A percentile compares a stretch with the other conserved stretches of the same genome.
Evolutionary conservation across 2,329 filamentous ascomycete species (phyloP).

Genomic region (Xylaria sp.): DNA sequence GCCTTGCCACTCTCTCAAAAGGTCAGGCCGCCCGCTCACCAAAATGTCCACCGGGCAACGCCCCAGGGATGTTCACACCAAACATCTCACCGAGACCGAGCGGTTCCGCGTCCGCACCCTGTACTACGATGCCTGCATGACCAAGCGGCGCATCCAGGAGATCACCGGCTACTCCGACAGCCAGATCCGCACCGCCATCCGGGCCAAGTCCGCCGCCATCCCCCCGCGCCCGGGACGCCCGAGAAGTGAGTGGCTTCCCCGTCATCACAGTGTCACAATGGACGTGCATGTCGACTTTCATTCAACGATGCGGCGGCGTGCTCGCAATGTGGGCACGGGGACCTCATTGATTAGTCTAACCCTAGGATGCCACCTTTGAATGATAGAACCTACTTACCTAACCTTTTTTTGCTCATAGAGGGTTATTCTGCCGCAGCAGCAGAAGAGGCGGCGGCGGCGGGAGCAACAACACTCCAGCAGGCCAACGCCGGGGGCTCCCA

Average conservation of each 20-base stretch:
- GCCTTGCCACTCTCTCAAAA: too few species aligned
- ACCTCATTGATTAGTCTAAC: too few species aligned
- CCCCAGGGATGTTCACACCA: conserved; percentile 34
- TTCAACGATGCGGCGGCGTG: too few species aligned
- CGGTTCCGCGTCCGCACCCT: conserved; percentile 35
- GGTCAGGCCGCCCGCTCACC: background rate
- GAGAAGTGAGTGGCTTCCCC: conserved; percentile 27
- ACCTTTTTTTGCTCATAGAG: background rate
- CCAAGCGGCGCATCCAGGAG: conserved; percentile 30
- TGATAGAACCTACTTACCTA: background rate
- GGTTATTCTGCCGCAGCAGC: background rate
- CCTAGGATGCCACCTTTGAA: too few species aligned
- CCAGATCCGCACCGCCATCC: conserved; percentile 34
- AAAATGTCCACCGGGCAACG: conserved; percentile 14
- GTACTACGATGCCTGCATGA: conserved; percentile 33
- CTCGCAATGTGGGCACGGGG: too few species aligned
- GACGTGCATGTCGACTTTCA: too few species aligned
- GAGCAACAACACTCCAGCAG: conserved; percentile 15
- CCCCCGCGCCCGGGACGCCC: conserved; percentile 30
- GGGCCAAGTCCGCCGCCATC: conserved; percentile 27
- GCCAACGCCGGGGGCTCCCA: background rate
- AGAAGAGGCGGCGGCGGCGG: background rate
- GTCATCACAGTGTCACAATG: too few species aligned
- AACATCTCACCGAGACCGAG: conserved; percentile 34
- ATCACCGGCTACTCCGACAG: conserved; percentile 35